Percentiles rank a stretch among this genome's conserved stretches.
phyloP scores from a whole-genome alignment of 2,329 filamentous ascomycete genomes.

The Neofusicoccum parvum region DNA sequence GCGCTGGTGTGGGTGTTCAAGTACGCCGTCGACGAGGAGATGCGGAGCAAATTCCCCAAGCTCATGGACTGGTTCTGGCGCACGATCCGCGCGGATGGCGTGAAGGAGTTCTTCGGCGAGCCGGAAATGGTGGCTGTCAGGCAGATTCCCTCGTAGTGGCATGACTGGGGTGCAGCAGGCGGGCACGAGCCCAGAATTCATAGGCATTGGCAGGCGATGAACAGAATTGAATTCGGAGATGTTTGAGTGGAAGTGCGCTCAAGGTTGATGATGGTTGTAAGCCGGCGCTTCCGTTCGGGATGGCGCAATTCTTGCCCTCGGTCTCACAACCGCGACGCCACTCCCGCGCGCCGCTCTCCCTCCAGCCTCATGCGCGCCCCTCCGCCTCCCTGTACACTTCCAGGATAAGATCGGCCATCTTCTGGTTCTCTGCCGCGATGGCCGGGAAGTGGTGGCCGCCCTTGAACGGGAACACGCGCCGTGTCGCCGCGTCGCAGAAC shows the following conservation, averaged over 20 bases:
- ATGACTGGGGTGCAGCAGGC: background rate
- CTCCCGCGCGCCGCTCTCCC: background rate
- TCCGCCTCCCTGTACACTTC: conserved; percentile 15
- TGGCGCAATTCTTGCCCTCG: background rate
- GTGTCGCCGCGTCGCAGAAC: conserved; percentile 29
- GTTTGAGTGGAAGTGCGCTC: background rate
- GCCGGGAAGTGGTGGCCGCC: conserved; percentile 43
- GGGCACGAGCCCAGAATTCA: background rate
- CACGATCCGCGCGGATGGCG: conserved; percentile 25
- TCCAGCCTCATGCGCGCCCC: background rate
- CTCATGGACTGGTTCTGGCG: conserved; percentile 29
- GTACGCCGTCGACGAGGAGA: conserved; percentile 26
- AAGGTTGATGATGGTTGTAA: background rate
- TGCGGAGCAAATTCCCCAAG: conserved; percentile 24
- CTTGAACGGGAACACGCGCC: conserved; percentile 30
- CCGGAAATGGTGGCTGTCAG: background rate
- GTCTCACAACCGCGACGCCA: background rate
- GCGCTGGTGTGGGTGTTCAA: conserved; percentile 26
- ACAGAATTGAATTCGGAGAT: background rate
- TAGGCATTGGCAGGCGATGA: background rate
- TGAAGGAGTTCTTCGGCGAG: conserved; percentile 25
- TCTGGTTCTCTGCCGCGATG: conserved; percentile 33
- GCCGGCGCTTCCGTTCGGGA: background rate
- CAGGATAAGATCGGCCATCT: conserved; percentile 32
- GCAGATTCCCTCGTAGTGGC: background rate